Base-by-base conservation (phyloP, 352 stramenopile genomes). In the Thalassiosira livingstoniorum region DNA sequence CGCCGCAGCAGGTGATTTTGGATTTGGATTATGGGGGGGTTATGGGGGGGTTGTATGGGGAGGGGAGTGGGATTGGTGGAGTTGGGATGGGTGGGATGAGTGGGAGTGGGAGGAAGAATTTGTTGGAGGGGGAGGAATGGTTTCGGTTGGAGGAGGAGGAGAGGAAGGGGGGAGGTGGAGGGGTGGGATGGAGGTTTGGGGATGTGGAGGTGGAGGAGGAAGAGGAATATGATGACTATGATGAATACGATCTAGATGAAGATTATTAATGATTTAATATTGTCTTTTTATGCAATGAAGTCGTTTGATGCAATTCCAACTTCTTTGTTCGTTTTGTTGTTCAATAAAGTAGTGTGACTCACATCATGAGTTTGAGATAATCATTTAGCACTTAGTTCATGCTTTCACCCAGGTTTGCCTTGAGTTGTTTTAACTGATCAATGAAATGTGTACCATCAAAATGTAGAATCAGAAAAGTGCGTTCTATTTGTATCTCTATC, bases 1-100 rank as follows among this genome's bases (percentile, higher is more conserved):
- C 87, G 55, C 87, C 90, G 29, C 85, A 93, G 64, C 90, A 94
- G 75, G 76, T 76, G 18, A 93, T 94, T 35, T 83, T 94, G 80
- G 90, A 76, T 73, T 73, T 86, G 31, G 70, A 90, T 58, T 82
- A 85, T 62, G 73, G 25, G 0, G 39, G 39, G 61, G 54, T 54
- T 2, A 85, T 90, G 75, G 75, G 35, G 54, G 58, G 39, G n/a
- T 73, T 89, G 21, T 89, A 89, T 71, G 83, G 80, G 21, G 80
- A 87, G 39, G 31, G 75, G 74, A 64, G 64, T 62, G 54, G 54
- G 53, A 32, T 35, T 77, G 68, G 54, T 57, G 27, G 4, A 42
- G 55, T 53, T 35, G 13, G 54, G 25, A 23, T 31, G 5, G 3
- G 23, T 42, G 3, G 45, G 35, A 5, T 4, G 5, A 58, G 21